A percentile compares a stretch with the other conserved stretches of the same genome.
Conservation (phyloP, 768 basidiomycete species). For the Paxillus rubicundulus region DNA sequence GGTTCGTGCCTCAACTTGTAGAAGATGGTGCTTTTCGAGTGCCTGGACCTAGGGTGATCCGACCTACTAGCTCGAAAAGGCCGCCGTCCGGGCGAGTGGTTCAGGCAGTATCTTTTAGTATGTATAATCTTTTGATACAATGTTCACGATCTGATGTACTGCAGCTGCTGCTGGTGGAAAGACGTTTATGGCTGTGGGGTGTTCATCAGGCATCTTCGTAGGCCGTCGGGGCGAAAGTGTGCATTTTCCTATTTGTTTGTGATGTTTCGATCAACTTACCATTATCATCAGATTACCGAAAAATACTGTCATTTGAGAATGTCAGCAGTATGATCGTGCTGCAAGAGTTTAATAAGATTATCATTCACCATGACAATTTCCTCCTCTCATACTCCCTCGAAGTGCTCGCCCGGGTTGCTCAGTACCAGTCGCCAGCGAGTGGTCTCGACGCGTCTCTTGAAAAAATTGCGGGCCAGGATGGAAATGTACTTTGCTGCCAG, state of each 20-base stretch:
- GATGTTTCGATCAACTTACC: background rate
- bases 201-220: slow-evolving; percentile 68
- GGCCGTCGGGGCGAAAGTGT: slow-evolving; percentile 55
- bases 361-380: slow-evolving; percentile 58
- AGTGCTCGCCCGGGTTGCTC: slow-evolving; percentile 57
- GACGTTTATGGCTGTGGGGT: slow-evolving; percentile 62
- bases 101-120: slow-evolving; percentile 64
- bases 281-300: slow-evolving; percentile 49
- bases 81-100: slow-evolving; percentile 56
- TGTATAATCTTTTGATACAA: slow-evolving; percentile 17
- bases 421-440: slow-evolving; percentile 44
- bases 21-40: slow-evolving; percentile 63
- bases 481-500: slow-evolving; percentile 59
- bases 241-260: slow-evolving; percentile 11
- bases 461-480: slow-evolving; percentile 52
- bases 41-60: slow-evolving; percentile 34
- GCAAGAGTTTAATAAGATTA: slow-evolving; percentile 60
- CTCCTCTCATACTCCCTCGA: slow-evolving; percentile 71
- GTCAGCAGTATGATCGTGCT: slow-evolving; percentile 57
- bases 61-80: slow-evolving; percentile 27
- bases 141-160: background rate
- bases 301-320: slow-evolving; percentile 49
- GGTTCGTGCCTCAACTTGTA: slow-evolving; percentile 59
- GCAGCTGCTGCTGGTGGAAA: slow-evolving; percentile 47
- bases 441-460: slow-evolving; percentile 59